Conservation (phyloP, 371 early-diverging fungal genomes). For the Syncephalastrum contaminatum region DNA sequence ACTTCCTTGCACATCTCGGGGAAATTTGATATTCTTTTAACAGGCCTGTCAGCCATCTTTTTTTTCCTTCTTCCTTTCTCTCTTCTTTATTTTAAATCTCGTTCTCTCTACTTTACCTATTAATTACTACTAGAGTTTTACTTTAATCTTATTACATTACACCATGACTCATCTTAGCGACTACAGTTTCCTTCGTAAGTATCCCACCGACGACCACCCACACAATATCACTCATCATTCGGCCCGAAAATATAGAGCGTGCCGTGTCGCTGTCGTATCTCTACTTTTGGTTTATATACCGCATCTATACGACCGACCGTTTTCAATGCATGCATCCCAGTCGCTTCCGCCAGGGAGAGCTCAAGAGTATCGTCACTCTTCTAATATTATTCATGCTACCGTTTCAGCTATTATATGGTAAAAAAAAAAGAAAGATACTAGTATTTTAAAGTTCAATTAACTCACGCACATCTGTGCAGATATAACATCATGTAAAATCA, state of each 20-base stretch:
- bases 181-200: conserved; percentile 43
- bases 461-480: conserved; percentile 14
- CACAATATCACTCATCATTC: not conserved
- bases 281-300: conserved; percentile 35
- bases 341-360: conserved; percentile 39
- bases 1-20: no score
- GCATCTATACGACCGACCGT: conserved; percentile 36
- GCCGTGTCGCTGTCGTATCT: conserved; percentile 35
- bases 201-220: not conserved
- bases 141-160: not conserved
- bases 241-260: conserved; percentile 22
- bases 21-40: no score
- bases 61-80: conserved; percentile 9
- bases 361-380: conserved; percentile 47
- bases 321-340: conserved; percentile 36
- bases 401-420: conserved; percentile 47
- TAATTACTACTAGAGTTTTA: no score
- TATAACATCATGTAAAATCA: conserved; percentile 40
- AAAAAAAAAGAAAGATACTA: not conserved
- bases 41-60: not conserved
- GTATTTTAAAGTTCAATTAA: no score
- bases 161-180: conserved; percentile 50
- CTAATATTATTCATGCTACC: conserved; percentile 46
- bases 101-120: no score
- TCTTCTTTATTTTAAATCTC: conserved; percentile 1